Percentiles rank a stretch among this genome's conserved stretches.
These are phyloP conservation scores for Myxozyma mucilagina DNA, from an alignment of 805 yeast genomes.

Conservation along the genomic window DNA sequence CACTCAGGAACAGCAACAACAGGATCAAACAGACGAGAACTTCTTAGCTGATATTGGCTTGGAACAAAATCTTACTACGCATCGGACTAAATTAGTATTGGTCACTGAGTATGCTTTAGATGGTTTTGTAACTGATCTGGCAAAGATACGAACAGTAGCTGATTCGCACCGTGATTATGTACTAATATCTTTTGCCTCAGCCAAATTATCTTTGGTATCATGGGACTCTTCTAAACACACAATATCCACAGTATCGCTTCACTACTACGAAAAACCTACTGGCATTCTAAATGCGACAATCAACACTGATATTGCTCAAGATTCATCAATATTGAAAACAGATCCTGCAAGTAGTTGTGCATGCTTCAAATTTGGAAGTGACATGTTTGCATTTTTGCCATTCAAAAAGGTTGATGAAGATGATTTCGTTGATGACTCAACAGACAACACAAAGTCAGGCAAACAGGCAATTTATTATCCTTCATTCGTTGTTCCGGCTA, in stretches of 20 bases:
- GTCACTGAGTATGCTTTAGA: conserved; percentile 68
- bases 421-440: conserved; percentile 32
- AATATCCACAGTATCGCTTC: conserved; percentile 75
- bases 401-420: conserved; percentile 47
- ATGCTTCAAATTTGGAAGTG: conserved; percentile 57
- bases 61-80: conserved; percentile 31
- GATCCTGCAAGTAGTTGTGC: conserved; percentile 60
- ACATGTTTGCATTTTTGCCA: conserved; percentile 71
- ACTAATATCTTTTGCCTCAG: conserved; percentile 64
- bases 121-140: conserved; percentile 65
- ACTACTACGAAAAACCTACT: conserved; percentile 76
- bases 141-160: conserved; percentile 37
- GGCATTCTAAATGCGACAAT: conserved; percentile 1
- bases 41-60: conserved; percentile 35
- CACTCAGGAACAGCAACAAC: background rate
- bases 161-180: conserved; percentile 56
- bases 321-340: conserved; percentile 51
- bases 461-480: conserved; percentile 44
- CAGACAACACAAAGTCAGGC: conserved; percentile 11
- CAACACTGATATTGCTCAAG: conserved; percentile 29
- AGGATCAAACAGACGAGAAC: conserved; percentile 23
- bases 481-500: conserved; percentile 58
- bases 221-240: conserved; percentile 62
- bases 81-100: conserved; percentile 43
- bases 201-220: conserved; percentile 72